Base-by-base conservation (phyloP, 306 rosid species). In the Ormosia semicastrata region DNA sequence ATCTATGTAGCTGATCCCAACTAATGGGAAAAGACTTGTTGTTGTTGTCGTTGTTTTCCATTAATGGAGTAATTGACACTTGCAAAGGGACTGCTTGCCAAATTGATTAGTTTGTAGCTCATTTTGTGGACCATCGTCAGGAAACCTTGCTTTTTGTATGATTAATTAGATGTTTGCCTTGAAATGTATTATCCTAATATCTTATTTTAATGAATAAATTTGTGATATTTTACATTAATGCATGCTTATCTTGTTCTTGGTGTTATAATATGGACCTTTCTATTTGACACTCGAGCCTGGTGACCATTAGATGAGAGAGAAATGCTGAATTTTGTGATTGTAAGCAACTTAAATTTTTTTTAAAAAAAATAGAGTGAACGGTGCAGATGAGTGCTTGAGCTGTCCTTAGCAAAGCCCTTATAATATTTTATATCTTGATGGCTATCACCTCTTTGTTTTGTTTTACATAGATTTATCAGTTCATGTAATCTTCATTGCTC, bases 51-150 rank as follows among this genome's bases (percentile, higher is more conserved):
- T n/a, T n/a, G n/a, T 40, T 40, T 41, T 56, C 17, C 7, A n/a
- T 29, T 54, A 11, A 41, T 29, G 52, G 39, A 41, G 17, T 41
- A 9, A 41, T 54, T 53, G 53, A 33, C 30, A 53, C n/a, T 53
- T 43, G 41, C 39, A 32, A 62, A 6, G 6, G 4, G 11, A 6
- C 29, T 70, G 50, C 41, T 71, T 83, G 54, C 44, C 46, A 18
- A 32, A 53, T 36, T 71, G 33, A 37, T 79, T 79, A 24, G 7
- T 46, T 65, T 71, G 71, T 66, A 29, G 43, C 40, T 82, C 44
- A 29, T 29, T 52, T 52, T 72, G 58, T 60, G 65, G 67, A 58
- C 14, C 82, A 62, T n/a, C 33, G 8, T 70, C 8, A 32, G 30
- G 49, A 69, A 54, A 71, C 4, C 62, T 59, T 59, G 41, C 0